Evolutionary conservation across 2,329 filamentous ascomycete genomes (phyloP).

Genomic region (Pezizomycotina sp.): DNA sequence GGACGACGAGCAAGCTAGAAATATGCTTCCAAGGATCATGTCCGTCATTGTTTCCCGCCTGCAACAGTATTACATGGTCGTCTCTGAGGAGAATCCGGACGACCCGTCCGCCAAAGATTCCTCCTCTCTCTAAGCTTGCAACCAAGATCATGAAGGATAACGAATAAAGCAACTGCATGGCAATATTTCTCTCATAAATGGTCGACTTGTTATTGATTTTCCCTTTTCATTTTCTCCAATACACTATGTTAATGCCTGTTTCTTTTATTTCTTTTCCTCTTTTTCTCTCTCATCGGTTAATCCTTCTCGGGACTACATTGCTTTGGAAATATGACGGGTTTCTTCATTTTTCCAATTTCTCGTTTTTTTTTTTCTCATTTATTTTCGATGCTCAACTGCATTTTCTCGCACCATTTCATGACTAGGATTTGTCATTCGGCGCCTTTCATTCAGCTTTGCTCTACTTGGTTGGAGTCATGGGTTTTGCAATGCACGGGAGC

Average conservation of each 20-base stretch:
- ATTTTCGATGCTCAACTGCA: too few species aligned
- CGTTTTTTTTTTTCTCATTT: too few species aligned
- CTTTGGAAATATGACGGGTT: too few species aligned
- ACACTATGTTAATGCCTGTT: slow-evolving; percentile 10
- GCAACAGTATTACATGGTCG: slow-evolving; percentile 38
- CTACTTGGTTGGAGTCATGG: too few species aligned
- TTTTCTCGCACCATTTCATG: too few species aligned
- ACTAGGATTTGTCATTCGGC: too few species aligned
- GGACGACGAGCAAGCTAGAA: slow-evolving; percentile 26
- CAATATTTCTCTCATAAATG: slow-evolving; percentile 8
- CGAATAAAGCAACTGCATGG: neutral
- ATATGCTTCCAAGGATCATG: slow-evolving; percentile 42
- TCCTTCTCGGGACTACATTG: too few species aligned
- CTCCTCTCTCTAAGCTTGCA: slow-evolving; percentile 23
- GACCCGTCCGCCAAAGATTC: slow-evolving; percentile 34
- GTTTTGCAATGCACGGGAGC: too few species aligned
- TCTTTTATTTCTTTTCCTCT: slow-evolving; percentile 12
- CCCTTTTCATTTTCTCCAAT: slow-evolving; percentile 1
- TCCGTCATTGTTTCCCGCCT: slow-evolving; percentile 37
- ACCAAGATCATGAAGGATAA: slow-evolving; percentile 20
- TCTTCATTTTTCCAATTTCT: too few species aligned
- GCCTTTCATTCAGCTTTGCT: too few species aligned
- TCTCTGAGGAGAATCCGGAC: slow-evolving; percentile 35
- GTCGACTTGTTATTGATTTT: slow-evolving; percentile 6
- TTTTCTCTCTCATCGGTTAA: too few species aligned